Percentiles rank a stretch among this genome's conserved stretches.
These are phyloP conservation scores for Microbotryum silenes-acaulis DNA, from an alignment of 1,284 basidiomycete genomes.

Conservation along the genomic window DNA sequence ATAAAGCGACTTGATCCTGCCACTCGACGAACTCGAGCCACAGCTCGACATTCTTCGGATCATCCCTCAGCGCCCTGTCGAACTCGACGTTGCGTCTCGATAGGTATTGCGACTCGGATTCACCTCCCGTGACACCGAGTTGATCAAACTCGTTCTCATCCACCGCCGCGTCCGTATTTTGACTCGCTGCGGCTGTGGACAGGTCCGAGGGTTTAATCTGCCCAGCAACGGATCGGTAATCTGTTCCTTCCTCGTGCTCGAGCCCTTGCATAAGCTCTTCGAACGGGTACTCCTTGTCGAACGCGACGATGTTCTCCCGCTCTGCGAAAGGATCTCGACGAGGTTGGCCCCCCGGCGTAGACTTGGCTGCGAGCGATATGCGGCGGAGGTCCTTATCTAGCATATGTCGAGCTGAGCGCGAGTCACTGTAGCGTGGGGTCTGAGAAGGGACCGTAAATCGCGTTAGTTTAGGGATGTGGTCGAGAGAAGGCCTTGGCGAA, in stretches of 20 bases:
- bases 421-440: constrained; percentile 24
- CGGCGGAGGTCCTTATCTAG: constrained; percentile 21
- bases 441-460: background rate
- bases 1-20: constrained; percentile 30
- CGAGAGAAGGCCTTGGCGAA: constrained; percentile 37
- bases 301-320: constrained; percentile 4
- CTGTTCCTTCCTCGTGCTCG: constrained; percentile 33
- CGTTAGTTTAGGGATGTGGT: background rate
- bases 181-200: too few species aligned
- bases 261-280: constrained; percentile 24
- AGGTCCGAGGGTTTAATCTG: constrained; percentile 26
- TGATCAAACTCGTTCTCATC: constrained; percentile 21
- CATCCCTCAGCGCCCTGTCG: constrained; percentile 49
- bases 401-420: constrained; percentile 14
- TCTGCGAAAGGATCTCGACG: background rate
- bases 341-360: too few species aligned
- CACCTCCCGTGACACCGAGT: constrained; percentile 28
- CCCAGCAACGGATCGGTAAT: constrained; percentile 34
- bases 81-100: constrained; percentile 52
- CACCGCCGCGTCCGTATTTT: background rate
- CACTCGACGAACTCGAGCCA: constrained; percentile 59
- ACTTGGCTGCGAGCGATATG: constrained; percentile 7
- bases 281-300: constrained; percentile 4
- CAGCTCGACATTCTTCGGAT: constrained; percentile 50
- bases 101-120: constrained; percentile 49